A percentile compares a stretch with the other conserved stretches of the same genome.
Conservation (phyloP, 768 basidiomycete species). For the Dacryopinax spathularia region DNA sequence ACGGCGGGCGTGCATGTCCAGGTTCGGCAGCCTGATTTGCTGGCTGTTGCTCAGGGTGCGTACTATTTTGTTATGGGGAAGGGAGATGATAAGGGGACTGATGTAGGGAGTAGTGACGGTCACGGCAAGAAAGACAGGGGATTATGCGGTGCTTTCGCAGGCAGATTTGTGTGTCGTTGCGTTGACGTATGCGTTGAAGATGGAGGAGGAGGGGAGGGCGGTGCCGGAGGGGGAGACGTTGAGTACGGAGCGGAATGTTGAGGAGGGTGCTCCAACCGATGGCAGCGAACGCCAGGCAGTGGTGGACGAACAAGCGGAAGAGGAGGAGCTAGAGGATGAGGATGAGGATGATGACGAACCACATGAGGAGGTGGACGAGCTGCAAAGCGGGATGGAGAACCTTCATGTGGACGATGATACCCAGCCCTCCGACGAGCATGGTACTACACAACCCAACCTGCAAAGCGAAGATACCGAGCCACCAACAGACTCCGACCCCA, state of each 20-base stretch:
- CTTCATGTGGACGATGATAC: slow-evolving; percentile 19
- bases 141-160: slow-evolving; percentile 81
- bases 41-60: slow-evolving; percentile 40
- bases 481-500: slow-evolving; percentile 51
- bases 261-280: not conserved
- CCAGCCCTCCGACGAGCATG: not conserved
- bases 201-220: slow-evolving; percentile 28
- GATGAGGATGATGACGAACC: slow-evolving; percentile 22
- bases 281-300: not conserved
- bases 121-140: slow-evolving; percentile 90
- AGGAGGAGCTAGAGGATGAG: slow-evolving; percentile 15
- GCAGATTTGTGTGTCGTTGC: slow-evolving; percentile 86
- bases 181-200: slow-evolving; percentile 64
- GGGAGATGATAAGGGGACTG: not conserved
- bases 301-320: slow-evolving; percentile 10
- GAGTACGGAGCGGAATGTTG: not conserved
- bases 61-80: slow-evolving; percentile 30
- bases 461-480: slow-evolving; percentile 2
- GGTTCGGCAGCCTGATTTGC: slow-evolving; percentile 53
- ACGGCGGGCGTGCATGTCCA: slow-evolving; percentile 61
- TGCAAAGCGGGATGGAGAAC: slow-evolving; percentile 35
- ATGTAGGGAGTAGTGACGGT: slow-evolving; percentile 49
- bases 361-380: slow-evolving; percentile 13
- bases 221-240: slow-evolving; percentile 12
- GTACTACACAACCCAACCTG: slow-evolving; percentile 7